A percentile compares a stretch with the other conserved stretches of the same genome.
These are phyloP conservation scores for Colletotrichum sp. DNA, from an alignment of 2,329 filamentous ascomycete genomes.

Conservation along the genomic window DNA sequence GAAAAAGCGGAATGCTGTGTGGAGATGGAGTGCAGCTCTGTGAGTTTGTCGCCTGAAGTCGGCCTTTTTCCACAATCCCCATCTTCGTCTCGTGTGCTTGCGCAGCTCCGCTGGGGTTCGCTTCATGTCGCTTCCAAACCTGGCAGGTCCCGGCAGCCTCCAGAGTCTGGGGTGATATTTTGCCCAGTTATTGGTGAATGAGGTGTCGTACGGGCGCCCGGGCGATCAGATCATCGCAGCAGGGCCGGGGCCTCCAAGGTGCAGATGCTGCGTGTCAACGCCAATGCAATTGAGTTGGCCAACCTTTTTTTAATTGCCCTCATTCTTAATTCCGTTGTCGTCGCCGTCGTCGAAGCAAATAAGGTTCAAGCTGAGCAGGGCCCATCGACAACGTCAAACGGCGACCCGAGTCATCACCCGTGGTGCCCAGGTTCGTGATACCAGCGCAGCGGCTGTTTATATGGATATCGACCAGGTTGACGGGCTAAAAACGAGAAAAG, in stretches of 20 bases:
- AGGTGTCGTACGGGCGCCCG: not conserved
- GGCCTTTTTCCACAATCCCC: not conserved
- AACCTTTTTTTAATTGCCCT: not conserved
- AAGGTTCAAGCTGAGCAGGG: not conserved
- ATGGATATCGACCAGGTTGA: not conserved
- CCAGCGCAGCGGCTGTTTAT: not conserved
- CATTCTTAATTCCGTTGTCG: not conserved
- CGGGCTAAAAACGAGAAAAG: not conserved
- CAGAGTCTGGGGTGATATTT: not conserved
- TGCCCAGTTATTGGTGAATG: not conserved
- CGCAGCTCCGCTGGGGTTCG: constrained; percentile 1
- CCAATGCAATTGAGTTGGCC: not conserved
- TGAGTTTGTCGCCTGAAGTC: not conserved
- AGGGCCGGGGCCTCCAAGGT: not conserved
- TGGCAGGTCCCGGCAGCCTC: not conserved
- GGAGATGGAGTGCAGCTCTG: not conserved
- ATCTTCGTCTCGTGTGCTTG: constrained; percentile 15
- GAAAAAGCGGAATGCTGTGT: constrained; percentile 2
- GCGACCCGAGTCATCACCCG: constrained; percentile 4
- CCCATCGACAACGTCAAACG: not conserved
- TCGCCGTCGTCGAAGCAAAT: not conserved
- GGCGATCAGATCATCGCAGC: constrained; percentile 13
- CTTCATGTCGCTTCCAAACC: constrained; percentile 1
- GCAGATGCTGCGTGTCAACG: constrained; percentile 11
- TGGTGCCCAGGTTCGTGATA: not conserved